phyloP scores from a whole-genome alignment of 768 basidiomycete genomes.

The Rhodotorula sphaerocarpa region DNA sequence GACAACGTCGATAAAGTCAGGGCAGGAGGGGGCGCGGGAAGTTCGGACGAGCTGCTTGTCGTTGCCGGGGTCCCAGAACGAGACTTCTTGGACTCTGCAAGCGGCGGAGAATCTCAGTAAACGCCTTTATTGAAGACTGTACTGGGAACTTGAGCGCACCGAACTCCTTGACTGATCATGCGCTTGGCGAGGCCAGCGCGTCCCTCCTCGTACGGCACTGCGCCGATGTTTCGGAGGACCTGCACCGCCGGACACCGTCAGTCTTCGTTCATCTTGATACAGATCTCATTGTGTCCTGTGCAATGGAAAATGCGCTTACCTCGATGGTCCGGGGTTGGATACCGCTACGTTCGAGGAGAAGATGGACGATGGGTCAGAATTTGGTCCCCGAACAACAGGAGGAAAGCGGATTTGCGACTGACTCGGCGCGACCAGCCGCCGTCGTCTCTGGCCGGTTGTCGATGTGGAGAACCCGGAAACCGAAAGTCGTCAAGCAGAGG shows the following conservation, averaged over 20 bases:
- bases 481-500: slow-evolving; percentile 36
- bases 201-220: slow-evolving; percentile 33
- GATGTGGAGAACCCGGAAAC: slow-evolving; percentile 37
- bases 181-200: slow-evolving; percentile 35
- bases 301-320: slow-evolving; percentile 3
- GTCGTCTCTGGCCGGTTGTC: slow-evolving; percentile 25
- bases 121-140: no score
- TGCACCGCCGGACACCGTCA: background rate
- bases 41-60: slow-evolving; percentile 36
- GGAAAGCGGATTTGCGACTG: no score
- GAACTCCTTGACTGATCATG: slow-evolving; percentile 39
- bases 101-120: background rate
- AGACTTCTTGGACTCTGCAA: slow-evolving; percentile 36
- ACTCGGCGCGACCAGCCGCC: slow-evolving; percentile 20
- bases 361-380: slow-evolving; percentile 6
- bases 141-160: slow-evolving; percentile 1
- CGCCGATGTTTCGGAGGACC: slow-evolving; percentile 39
- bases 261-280: background rate
- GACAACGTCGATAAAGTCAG: slow-evolving; percentile 39
- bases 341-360: slow-evolving; percentile 21
- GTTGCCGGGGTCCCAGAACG: slow-evolving; percentile 38
- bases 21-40: slow-evolving; percentile 39
- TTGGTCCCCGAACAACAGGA: no score
- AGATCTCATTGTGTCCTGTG: background rate
- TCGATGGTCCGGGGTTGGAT: slow-evolving; percentile 38